phyloP scores from a whole-genome alignment of 306 rosid genomes.

The Cicer bijugum region DNA sequence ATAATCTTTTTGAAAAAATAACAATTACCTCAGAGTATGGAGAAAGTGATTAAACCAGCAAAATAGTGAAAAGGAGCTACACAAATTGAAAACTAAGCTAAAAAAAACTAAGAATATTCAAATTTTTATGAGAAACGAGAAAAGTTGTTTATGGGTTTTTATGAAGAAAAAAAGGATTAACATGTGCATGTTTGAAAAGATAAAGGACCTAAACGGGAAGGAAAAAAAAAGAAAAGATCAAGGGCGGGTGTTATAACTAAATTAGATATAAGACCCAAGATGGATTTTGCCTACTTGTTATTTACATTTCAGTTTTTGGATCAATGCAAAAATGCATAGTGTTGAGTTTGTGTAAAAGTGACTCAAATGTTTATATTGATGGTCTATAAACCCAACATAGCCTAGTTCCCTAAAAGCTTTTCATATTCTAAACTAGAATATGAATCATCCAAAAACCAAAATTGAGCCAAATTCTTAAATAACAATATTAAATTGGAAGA shows the following conservation, averaged over 20 bases:
- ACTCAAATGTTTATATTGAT: not conserved
- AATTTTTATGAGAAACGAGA: not conserved
- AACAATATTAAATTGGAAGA: not conserved
- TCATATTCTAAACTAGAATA: not conserved
- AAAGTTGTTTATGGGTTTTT: too few species aligned
- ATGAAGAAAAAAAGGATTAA: too few species aligned
- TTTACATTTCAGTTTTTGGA: not conserved
- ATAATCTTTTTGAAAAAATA: not conserved
- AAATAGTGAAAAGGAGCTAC: slow-evolving; percentile 41
- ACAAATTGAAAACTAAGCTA: not conserved
- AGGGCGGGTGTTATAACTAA: too few species aligned
- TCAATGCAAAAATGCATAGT: not conserved
- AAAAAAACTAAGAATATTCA: not conserved
- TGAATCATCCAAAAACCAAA: not conserved
- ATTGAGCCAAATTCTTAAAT: not conserved
- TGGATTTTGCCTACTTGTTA: too few species aligned
- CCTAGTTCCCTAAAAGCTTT: not conserved
- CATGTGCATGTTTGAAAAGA: too few species aligned
- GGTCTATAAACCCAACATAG: not conserved
- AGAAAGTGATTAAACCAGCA: slow-evolving; percentile 60
- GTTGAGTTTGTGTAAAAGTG: not conserved
- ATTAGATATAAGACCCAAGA: too few species aligned
- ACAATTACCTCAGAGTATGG: slow-evolving; percentile 82
- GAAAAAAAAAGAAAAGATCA: too few species aligned
- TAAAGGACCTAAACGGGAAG: too few species aligned